These are phyloP conservation scores for Pontederia crassipes DNA, from an alignment of 176 grass and related monocot genomes.

Conservation along the genomic window DNA sequence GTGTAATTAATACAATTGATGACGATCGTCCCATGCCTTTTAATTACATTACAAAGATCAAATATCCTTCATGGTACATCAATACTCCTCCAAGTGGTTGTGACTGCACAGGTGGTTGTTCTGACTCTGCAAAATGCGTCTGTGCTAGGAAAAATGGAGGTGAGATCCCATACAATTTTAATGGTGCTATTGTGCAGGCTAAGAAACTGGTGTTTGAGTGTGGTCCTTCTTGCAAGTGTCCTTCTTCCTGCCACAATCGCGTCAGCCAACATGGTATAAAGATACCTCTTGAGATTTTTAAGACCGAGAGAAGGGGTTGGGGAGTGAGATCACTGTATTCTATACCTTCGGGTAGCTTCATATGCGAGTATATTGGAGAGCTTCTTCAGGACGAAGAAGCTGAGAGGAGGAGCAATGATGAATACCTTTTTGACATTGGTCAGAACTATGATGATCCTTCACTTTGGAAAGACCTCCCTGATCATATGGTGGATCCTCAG, in stretches of 20 bases:
- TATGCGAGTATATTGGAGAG: constrained; percentile 73
- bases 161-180: constrained; percentile 55
- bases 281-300: constrained; percentile 66
- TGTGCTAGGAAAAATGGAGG: constrained; percentile 63
- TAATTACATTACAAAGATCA: constrained; percentile 44
- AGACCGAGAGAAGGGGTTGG: constrained; percentile 49
- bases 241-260: constrained; percentile 51
- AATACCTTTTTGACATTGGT: constrained; percentile 65
- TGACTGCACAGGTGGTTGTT: constrained; percentile 43
- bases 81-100: constrained; percentile 41
- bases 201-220: constrained; percentile 63
- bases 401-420: constrained; percentile 39
- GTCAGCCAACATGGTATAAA: constrained; percentile 59
- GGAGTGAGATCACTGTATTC: constrained; percentile 68
- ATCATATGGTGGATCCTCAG: constrained; percentile 9
- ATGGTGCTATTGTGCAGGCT: constrained; percentile 48
- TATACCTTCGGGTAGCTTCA: constrained; percentile 62
- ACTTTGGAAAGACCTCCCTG: constrained; percentile 26
- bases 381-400: constrained; percentile 38
- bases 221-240: constrained; percentile 58
- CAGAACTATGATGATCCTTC: constrained; percentile 35
- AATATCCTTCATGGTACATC: constrained; percentile 20
- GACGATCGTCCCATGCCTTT: constrained; percentile 30
- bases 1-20: constrained; percentile 54
- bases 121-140: constrained; percentile 33